A percentile compares a stretch with the other conserved stretches of the same genome.
Conservation (phyloP, 2,329 filamentous ascomycete species). For the Pseudocercospora fuligena region DNA sequence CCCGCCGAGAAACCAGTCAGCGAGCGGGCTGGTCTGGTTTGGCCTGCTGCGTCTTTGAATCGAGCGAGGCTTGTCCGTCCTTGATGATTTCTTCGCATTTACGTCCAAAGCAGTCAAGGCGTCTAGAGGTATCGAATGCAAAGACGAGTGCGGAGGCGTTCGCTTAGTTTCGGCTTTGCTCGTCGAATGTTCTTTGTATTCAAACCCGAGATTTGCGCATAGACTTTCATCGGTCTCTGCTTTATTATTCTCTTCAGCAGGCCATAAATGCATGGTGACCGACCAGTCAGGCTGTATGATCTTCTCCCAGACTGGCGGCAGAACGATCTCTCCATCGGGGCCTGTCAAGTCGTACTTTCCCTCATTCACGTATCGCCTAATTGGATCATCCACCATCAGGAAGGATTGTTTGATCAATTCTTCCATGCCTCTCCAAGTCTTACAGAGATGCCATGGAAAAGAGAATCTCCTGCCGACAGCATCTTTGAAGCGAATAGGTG, state of each 20-base stretch:
- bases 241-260: slow-evolving; percentile 19
- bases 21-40: too few relatives aligned
- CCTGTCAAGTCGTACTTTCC: slow-evolving; percentile 55
- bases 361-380: slow-evolving; percentile 51
- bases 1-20: too few relatives aligned
- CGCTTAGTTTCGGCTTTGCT: too few relatives aligned
- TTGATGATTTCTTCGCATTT: too few relatives aligned
- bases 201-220: too few relatives aligned
- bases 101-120: too few relatives aligned
- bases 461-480: slow-evolving; percentile 89
- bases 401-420: slow-evolving; percentile 56
- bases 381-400: slow-evolving; percentile 48
- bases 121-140: too few relatives aligned
- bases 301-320: slow-evolving; percentile 55
- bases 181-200: too few relatives aligned
- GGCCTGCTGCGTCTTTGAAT: too few relatives aligned
- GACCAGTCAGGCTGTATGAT: slow-evolving; percentile 54
- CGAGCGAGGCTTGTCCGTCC: too few relatives aligned
- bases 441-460: slow-evolving; percentile 85
- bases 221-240: too few relatives aligned
- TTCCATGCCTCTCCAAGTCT: slow-evolving; percentile 62
- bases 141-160: too few relatives aligned
- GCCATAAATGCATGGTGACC: slow-evolving; percentile 57
- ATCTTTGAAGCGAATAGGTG: slow-evolving; percentile 87
- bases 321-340: slow-evolving; percentile 54